These are phyloP conservation scores for Sherardia arvensis DNA, from an alignment of 257 asterid species.

Conservation along the genomic window DNA sequence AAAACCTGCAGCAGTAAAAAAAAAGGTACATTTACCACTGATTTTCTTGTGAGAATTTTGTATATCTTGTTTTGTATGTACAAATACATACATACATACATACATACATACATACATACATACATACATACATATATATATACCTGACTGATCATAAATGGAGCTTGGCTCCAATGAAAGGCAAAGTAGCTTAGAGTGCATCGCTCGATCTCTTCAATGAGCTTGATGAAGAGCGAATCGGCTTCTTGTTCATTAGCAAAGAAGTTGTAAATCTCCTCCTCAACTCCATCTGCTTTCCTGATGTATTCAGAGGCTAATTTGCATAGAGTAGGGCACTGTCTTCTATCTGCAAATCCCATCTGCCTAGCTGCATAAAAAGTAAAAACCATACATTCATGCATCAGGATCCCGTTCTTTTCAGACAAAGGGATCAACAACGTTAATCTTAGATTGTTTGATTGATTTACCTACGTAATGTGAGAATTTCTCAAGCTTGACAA, in stretches of 20 bases:
- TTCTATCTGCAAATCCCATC: slow-evolving; percentile 71
- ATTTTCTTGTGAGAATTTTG: not conserved
- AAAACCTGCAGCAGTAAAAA: slow-evolving; percentile 39
- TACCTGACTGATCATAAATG: slow-evolving; percentile 79
- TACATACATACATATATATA: not conserved
- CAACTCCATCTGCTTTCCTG: slow-evolving; percentile 67
- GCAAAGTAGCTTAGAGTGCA: slow-evolving; percentile 89
- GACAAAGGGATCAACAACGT: not conserved
- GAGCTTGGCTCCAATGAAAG: slow-evolving; percentile 79
- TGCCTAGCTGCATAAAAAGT: slow-evolving; percentile 80
- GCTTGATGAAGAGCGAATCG: slow-evolving; percentile 81
- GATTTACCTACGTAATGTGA: slow-evolving; percentile 96
- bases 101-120: too few relatives aligned
- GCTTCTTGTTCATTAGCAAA: slow-evolving; percentile 59
- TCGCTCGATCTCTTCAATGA: slow-evolving; percentile 85
- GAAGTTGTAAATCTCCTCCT: slow-evolving; percentile 64
- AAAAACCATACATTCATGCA: not conserved
- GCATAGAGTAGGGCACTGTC: slow-evolving; percentile 66
- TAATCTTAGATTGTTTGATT: too few relatives aligned
- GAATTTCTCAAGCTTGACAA: slow-evolving; percentile 61
- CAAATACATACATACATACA: too few relatives aligned
- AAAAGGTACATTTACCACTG: not conserved
- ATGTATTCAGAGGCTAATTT: slow-evolving; percentile 80
- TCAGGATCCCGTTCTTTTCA: not conserved
- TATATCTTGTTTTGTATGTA: too few relatives aligned